Evolutionary conservation across 352 stramenopile species (phyloP), one percentile per base, ranked within the genome.

Genomic region (Phytophthora cryptogea): DNA sequence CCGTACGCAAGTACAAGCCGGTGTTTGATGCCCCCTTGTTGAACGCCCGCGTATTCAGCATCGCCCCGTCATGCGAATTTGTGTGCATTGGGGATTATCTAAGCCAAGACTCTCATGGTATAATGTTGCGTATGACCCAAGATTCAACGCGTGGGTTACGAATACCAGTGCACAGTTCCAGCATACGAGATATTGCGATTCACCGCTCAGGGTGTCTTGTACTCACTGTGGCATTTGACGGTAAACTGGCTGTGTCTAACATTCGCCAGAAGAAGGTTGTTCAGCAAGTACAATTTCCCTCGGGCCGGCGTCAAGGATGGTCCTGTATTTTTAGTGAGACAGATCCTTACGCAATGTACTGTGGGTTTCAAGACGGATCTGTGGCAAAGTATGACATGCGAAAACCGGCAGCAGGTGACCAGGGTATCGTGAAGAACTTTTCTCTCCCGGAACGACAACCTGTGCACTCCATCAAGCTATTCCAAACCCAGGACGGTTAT

Each of bases 151-250:
- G 76, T 37, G 47, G 54, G 2, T 40, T 66, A 11, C 48, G 52
- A 33, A 68, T 89, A 17, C 17, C 61, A 0, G 60, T 61, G 5
- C 83, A 92, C 56, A 71, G 57, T 13, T 78, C 74, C 10, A 59
- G 78, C 1, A 62, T 92, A 14, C 83, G 83, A 3, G 83, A 92
- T 59, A 50, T 92, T 11, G 63, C 53, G 16, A 79, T 92, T 36
- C 76, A 63, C 43, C 23, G 28, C 8, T 59, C 55, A 2, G 67
- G 70, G 20, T 53, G 70, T 10, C 47, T 76, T 47, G 74, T 72
- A 17, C 39, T 89, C 0, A 83, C 78, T 4, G 70, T 86, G 14
- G 76, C 78, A 7, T 90, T 89, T 39, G 80, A 92, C 59, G 74
- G 69, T 2, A 86, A 85, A 43, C 61, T 88, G 14, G 70, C 62